These are phyloP conservation scores for Hypoxylon sp. DNA, from an alignment of 2,329 filamentous ascomycete genomes.

Conservation along the genomic window DNA sequence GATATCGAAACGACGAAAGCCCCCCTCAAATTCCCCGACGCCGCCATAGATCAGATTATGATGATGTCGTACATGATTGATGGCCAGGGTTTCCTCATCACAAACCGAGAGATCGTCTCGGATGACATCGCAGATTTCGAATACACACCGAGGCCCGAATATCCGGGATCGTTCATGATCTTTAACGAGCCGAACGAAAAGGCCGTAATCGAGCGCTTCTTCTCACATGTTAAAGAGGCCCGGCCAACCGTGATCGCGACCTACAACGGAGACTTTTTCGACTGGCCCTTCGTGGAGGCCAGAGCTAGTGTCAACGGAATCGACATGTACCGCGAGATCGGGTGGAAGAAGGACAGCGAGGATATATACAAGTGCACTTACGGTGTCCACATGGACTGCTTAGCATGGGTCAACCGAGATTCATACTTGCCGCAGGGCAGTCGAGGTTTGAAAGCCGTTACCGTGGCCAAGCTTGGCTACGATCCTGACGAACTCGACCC, in stretches of 20 bases:
- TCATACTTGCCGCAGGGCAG: conserved; percentile 97
- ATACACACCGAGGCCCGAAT: conserved; percentile 97
- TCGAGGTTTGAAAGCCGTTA: conserved; percentile 96
- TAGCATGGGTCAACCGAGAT: conserved; percentile 98
- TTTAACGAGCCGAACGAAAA: conserved; percentile 98
- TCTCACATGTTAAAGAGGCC: conserved; percentile 93
- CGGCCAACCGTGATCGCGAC: conserved; percentile 96
- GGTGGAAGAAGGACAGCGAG: conserved; percentile 92
- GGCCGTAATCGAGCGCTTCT: conserved; percentile 86
- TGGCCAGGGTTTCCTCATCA: conserved; percentile 96
- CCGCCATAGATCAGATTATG: conserved; percentile 95
- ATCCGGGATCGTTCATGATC: conserved; percentile 93
- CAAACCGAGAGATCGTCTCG: conserved; percentile 95
- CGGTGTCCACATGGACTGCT: conserved; percentile 98
- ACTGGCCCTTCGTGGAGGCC: conserved; percentile 98
- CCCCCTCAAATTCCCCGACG: conserved; percentile 95
- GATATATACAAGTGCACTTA: conserved; percentile 97
- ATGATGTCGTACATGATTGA: conserved; percentile 99
- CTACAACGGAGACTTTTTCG: conserved; percentile 99
- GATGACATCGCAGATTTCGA: conserved; percentile 98
- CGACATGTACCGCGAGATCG: conserved; percentile 99
- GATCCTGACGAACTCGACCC: conserved; percentile 98
- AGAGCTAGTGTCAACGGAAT: conserved; percentile 93
- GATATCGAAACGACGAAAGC: conserved; percentile 98
- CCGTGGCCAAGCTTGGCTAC: conserved; percentile 96